These are phyloP conservation scores for Barbarea vulgaris DNA, from an alignment of 345 rosid genomes.

Conservation along the genomic window DNA sequence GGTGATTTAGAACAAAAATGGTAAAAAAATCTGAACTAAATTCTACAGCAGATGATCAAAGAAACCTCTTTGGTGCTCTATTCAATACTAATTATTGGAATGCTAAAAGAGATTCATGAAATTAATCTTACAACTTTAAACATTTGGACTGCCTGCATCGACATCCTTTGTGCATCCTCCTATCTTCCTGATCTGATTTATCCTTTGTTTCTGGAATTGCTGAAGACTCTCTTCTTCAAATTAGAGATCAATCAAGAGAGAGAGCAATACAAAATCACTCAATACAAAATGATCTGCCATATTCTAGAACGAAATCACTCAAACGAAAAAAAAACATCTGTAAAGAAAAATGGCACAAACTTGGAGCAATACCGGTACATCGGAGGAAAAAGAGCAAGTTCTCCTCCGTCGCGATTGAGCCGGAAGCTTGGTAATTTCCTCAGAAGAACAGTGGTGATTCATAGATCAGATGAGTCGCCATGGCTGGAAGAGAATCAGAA, in stretches of 20 bases:
- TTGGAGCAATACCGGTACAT: conserved; percentile 15
- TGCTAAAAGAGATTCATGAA: neutral
- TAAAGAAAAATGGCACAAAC: neutral
- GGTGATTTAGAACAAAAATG: neutral
- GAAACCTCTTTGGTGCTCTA: neutral
- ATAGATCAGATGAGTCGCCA: conserved; percentile 3
- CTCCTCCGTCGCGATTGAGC: conserved; percentile 34
- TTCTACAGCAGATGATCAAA: neutral
- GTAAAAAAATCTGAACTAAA: neutral
- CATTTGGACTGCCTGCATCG: conserved; percentile 59
- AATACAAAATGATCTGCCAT: neutral
- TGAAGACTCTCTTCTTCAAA: conserved; percentile 42
- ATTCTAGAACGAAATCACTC: conserved; percentile 17
- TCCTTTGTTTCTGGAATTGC: conserved; percentile 15
- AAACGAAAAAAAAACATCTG: neutral
- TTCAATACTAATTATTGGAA: neutral
- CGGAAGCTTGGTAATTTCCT: neutral
- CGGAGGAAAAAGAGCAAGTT: conserved; percentile 27
- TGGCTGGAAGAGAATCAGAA: neutral
- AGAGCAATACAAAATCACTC: neutral
- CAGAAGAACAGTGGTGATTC: conserved; percentile 1
- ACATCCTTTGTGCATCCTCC: conserved; percentile 47
- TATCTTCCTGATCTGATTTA: conserved; percentile 16
- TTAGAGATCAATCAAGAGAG: neutral
- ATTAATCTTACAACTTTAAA: conserved; percentile 53